Conservation (phyloP, 768 basidiomycete species). For the Lactifluus subvellereus region DNA sequence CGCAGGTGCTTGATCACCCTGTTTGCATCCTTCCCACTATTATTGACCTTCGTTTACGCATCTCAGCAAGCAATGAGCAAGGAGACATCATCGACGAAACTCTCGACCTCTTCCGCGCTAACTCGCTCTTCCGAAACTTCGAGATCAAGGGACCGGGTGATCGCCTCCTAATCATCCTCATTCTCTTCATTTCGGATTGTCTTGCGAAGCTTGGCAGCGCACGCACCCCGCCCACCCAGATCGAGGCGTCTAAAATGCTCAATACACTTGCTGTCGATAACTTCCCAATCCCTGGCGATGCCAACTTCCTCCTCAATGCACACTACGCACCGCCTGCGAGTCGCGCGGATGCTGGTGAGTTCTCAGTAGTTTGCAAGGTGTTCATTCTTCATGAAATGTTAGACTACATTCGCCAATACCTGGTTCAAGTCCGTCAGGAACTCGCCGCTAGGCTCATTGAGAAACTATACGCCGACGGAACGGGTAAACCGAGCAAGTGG, state of each 20-base stretch:
- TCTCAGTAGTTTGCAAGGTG: background rate
- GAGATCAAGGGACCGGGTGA: conserved; percentile 99
- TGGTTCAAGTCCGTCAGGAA: conserved; percentile 91
- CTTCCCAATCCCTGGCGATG: conserved; percentile 93
- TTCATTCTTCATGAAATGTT: background rate
- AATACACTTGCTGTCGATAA: conserved; percentile 92
- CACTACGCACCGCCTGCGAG: conserved; percentile 80
- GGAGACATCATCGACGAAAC: conserved; percentile 95
- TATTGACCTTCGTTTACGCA: conserved; percentile 3
- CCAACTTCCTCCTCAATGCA: conserved; percentile 87
- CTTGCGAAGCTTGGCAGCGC: conserved; percentile 79
- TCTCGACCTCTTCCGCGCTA: conserved; percentile 94
- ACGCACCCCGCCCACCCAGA: conserved; percentile 62
- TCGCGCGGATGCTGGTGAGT: conserved; percentile 71
- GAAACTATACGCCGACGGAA: conserved; percentile 86
- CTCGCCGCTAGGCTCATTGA: conserved; percentile 82
- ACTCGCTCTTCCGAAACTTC: conserved; percentile 98
- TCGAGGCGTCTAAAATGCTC: conserved; percentile 81
- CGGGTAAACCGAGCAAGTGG: conserved; percentile 97
- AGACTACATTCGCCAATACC: conserved; percentile 89
- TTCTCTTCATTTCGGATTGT: conserved; percentile 97
- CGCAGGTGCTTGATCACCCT: conserved; percentile 42
- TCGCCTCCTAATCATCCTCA: conserved; percentile 92
- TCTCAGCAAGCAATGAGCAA: conserved; percentile 65
- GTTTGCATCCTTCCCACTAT: conserved; percentile 14